Evolutionary conservation across 441 rosid species (phyloP).

Genomic region (Flueggea neowawraea): DNA sequence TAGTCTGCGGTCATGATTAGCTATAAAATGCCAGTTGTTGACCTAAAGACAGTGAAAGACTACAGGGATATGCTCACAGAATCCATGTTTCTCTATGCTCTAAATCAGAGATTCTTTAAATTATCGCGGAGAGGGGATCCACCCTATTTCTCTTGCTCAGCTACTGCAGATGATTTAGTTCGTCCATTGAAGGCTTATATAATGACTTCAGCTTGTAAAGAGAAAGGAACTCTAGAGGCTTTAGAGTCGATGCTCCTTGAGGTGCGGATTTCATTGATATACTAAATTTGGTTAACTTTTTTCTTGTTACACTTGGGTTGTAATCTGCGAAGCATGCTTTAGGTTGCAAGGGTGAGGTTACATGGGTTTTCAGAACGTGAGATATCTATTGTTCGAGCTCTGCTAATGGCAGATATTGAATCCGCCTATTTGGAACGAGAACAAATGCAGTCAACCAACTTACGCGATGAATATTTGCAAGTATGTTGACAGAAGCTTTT

Average conservation of each 20-base stretch:
- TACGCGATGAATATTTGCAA: constrained; percentile 89
- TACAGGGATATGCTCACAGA: constrained; percentile 80
- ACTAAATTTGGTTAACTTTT: constrained; percentile 7
- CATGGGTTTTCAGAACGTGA: constrained; percentile 97
- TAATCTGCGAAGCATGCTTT: constrained; percentile 19
- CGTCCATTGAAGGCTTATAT: constrained; percentile 81
- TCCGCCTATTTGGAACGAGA: constrained; percentile 97
- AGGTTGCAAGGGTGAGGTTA: constrained; percentile 88
- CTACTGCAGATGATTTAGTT: constrained; percentile 81
- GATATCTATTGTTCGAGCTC: constrained; percentile 76
- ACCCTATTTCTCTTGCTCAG: constrained; percentile 90
- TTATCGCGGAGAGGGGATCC: constrained; percentile 81
- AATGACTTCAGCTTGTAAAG: constrained; percentile 86
- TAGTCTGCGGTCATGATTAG: constrained; percentile 95
- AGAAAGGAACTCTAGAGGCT: constrained; percentile 78
- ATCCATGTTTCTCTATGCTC: constrained; percentile 87
- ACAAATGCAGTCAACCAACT: constrained; percentile 84
- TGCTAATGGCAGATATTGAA: constrained; percentile 89
- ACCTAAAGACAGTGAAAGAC: constrained; percentile 82
- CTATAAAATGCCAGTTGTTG: constrained; percentile 78
- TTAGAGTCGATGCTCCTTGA: constrained; percentile 88
- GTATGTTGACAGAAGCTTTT: constrained; percentile 31
- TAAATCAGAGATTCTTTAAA: constrained; percentile 92
- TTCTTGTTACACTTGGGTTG: constrained; percentile 1
- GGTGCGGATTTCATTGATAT: constrained; percentile 34